Base-by-base conservation (phyloP, 139 green algal species). In the Asterochloris erici region DNA sequence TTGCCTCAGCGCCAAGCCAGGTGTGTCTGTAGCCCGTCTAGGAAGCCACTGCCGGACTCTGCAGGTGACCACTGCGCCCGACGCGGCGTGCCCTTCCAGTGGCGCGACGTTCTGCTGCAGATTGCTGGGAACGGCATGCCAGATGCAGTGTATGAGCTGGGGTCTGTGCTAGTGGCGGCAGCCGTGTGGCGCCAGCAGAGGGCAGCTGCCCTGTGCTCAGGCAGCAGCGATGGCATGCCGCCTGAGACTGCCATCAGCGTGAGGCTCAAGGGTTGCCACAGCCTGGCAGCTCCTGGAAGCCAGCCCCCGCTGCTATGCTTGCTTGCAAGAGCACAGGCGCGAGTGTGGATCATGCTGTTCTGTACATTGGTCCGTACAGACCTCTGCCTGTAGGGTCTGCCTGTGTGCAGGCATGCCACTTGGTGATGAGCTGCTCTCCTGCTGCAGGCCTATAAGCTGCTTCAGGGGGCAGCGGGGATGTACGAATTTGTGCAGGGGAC, bases 381-480 rank as follows among this genome's bases (percentile, higher is more conserved):
- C 38, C 38, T 6, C 38, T 54, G 38, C 38, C 38, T 54, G 38
- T 54, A 54, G 38, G 38, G 38, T 73, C 10, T 69, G 60, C 62
- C 15, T 77, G 75, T 26, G 71, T 84, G 1, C 6, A 47, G 23
- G 78, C 38, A 54, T 54, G 38, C 38, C 38, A 10, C 38, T 70
- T 27, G 68, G 27, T 26, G 73, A 64, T 14, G 29, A 38, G 66
- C 81, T 82, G 38, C 66, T 74, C 61, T 62, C 17, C 29, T 70
- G 12, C 10, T 80, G 70, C 78, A 84, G 14, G 82, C 79, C 1
- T 90, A 88, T 77, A 81, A 73, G n/a, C 79, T 90, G 73, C 79
- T 90, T 28, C 38, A 79, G 16, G 21, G 79, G 38, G 87, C 85
- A 29, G 86, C 79, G 17, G 87, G 87, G 17, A 63, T 87, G 16